Evolutionary conservation across 768 basidiomycete genomes (phyloP).

Genomic region (Hypsizygus marmoreus): DNA sequence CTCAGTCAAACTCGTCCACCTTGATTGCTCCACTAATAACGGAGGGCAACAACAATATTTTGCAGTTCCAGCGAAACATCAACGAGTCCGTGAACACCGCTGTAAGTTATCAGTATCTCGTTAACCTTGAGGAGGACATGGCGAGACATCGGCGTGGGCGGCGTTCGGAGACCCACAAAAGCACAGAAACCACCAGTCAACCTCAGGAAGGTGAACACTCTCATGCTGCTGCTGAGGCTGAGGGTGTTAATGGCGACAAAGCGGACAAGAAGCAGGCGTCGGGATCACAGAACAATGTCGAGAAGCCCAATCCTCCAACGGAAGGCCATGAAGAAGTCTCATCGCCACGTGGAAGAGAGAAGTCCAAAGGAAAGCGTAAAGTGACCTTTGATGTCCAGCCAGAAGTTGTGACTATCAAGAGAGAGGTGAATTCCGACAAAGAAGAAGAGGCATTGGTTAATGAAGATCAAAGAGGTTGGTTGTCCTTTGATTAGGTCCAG

Average conservation of each 20-base stretch:
- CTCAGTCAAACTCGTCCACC: constrained; percentile 35
- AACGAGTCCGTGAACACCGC: constrained; percentile 45
- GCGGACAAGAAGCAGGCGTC: constrained; percentile 20
- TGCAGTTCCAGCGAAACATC: constrained; percentile 40
- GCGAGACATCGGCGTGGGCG: constrained; percentile 30
- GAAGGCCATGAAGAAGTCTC: constrained; percentile 21
- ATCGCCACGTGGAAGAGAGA: constrained; percentile 31
- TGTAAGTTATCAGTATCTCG: constrained; percentile 46
- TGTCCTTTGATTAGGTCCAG: constrained; percentile 7
- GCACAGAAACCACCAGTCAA: constrained; percentile 19
- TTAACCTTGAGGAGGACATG: constrained; percentile 46
- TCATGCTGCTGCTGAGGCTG: constrained; percentile 6
- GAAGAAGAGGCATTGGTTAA: constrained; percentile 28
- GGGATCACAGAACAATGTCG: constrained; percentile 17
- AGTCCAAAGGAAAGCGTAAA: constrained; percentile 58
- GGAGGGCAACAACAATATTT: constrained; percentile 38
- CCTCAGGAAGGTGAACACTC: constrained; percentile 26
- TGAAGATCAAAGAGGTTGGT: constrained; percentile 48
- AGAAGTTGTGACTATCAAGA: constrained; percentile 49
- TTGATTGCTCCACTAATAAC: constrained; percentile 28
- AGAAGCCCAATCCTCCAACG: constrained; percentile 18
- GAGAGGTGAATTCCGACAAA: constrained; percentile 33
- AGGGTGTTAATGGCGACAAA: constrained; percentile 21
- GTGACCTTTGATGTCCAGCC: constrained; percentile 75
- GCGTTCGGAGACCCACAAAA: constrained; percentile 20